A percentile compares a stretch with the other conserved stretches of the same genome.
These are phyloP conservation scores for Tylopilus intermedius DNA, from an alignment of 768 basidiomycete genomes.

Conservation along the genomic window DNA sequence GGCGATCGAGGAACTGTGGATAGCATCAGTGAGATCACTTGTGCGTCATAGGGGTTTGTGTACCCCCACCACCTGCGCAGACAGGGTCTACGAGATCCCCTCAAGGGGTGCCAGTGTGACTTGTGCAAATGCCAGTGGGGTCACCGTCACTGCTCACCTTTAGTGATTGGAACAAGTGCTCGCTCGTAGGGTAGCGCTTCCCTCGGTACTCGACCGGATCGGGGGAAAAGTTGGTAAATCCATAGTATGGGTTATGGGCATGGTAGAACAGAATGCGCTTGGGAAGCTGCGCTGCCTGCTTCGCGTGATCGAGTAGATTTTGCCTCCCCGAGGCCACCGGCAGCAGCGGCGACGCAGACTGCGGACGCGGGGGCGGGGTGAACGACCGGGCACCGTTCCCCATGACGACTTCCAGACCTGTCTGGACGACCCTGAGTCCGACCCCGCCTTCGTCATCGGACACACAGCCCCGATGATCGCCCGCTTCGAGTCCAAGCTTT, in stretches of 20 bases:
- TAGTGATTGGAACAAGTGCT: slow-evolving; percentile 45
- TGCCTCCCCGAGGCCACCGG: slow-evolving; percentile 8
- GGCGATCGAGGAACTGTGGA: slow-evolving; percentile 32
- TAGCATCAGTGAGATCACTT: slow-evolving; percentile 12
- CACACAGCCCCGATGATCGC: slow-evolving; percentile 29
- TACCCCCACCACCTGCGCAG: slow-evolving; percentile 5
- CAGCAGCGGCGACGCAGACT: slow-evolving; percentile 16
- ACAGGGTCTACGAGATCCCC: not conserved
- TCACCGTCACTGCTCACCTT: slow-evolving; percentile 27
- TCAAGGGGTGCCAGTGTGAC: not conserved
- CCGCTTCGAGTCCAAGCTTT: slow-evolving; percentile 13
- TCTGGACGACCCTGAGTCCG: slow-evolving; percentile 27
- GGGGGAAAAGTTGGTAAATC: slow-evolving; percentile 42
- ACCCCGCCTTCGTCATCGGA: slow-evolving; percentile 24
- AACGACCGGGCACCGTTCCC: slow-evolving; percentile 6
- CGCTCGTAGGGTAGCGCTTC: slow-evolving; percentile 41
- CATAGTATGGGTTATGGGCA: slow-evolving; percentile 32
- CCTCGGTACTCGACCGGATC: slow-evolving; percentile 37
- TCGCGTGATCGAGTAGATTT: slow-evolving; percentile 1
- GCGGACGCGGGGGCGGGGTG: slow-evolving; percentile 19
- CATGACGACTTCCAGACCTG: slow-evolving; percentile 21
- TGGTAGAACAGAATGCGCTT: slow-evolving; percentile 31
- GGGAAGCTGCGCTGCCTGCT: slow-evolving; percentile 6
- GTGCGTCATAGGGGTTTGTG: slow-evolving; percentile 11
- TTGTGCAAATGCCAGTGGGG: not conserved